Evolutionary conservation across 257 asterid genomes (phyloP).

Genomic region (Solanum ossicruentum): DNA sequence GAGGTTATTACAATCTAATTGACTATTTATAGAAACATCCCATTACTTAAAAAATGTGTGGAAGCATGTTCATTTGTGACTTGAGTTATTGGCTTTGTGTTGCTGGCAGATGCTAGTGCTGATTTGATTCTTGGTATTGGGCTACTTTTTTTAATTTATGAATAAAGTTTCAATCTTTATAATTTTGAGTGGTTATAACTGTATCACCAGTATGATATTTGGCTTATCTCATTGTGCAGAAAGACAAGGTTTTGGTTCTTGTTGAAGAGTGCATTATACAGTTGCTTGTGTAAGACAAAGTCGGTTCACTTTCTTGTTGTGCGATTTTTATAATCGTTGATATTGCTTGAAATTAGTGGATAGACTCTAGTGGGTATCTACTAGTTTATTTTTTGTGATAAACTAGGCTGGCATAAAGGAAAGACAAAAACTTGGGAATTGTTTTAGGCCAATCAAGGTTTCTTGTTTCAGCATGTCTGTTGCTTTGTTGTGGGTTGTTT

Average conservation of each 20-base stretch:
- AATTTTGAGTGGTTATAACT: neutral
- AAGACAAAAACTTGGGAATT: slow-evolving; percentile 10
- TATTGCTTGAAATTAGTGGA: slow-evolving; percentile 7
- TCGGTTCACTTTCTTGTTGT: slow-evolving; percentile 4
- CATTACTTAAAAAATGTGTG: neutral
- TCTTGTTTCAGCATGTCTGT: slow-evolving; percentile 50
- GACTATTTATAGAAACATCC: slow-evolving; percentile 26
- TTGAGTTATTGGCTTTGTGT: slow-evolving; percentile 4
- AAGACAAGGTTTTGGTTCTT: slow-evolving; percentile 11
- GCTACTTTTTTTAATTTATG: neutral
- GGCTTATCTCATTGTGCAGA: slow-evolving; percentile 28
- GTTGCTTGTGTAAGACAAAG: slow-evolving; percentile 1
- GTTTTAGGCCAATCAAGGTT: slow-evolving; percentile 3
- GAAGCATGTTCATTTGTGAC: neutral
- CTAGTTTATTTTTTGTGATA: neutral
- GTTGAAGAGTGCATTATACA: slow-evolving; percentile 14
- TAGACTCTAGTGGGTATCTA: slow-evolving; percentile 9
- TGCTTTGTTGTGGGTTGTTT: slow-evolving; percentile 62
- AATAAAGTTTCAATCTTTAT: neutral
- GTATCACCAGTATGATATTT: neutral
- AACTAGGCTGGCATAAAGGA: neutral
- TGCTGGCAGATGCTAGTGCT: neutral
- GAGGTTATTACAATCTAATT: slow-evolving; percentile 23
- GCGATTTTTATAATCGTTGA: slow-evolving; percentile 9
- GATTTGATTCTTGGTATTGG: neutral